phyloP scores from a whole-genome alignment of 2,329 filamentous ascomycete genomes.

The Aspergillus pseudoterreus region DNA sequence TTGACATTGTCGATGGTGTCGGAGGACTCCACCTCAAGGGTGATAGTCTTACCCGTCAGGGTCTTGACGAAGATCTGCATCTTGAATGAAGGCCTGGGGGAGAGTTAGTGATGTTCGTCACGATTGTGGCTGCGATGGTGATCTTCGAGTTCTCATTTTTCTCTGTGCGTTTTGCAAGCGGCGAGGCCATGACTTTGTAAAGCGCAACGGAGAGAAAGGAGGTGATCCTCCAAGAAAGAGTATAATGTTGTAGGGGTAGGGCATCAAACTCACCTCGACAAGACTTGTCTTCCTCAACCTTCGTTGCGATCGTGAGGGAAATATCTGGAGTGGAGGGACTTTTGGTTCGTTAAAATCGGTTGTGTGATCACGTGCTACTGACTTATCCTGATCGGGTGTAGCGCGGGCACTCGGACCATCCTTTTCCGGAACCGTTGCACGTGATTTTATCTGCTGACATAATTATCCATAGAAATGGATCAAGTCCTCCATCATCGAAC shows the following conservation, averaged over 20 bases:
- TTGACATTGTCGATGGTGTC: conserved; percentile 99
- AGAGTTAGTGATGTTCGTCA: conserved; percentile 14
- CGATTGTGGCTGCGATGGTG: not conserved
- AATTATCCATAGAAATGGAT: too few species aligned
- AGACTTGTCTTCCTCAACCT: conserved; percentile 60
- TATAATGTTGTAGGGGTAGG: conserved; percentile 1
- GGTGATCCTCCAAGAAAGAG: not conserved
- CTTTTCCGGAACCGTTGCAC: conserved; percentile 6
- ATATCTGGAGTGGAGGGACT: conserved; percentile 22
- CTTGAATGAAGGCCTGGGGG: conserved; percentile 42
- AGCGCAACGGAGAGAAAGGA: too few species aligned
- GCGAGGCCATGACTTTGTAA: too few species aligned
- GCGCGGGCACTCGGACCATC: conserved; percentile 10
- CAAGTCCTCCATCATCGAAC: too few species aligned
- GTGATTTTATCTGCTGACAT: conserved; percentile 1
- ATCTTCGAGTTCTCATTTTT: not conserved
- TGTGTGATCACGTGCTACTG: conserved; percentile 37
- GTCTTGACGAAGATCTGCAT: conserved; percentile 59
- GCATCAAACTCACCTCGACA: conserved; percentile 52
- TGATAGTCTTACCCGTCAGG: conserved; percentile 99
- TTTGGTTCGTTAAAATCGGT: conserved; percentile 34
- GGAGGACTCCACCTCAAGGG: conserved; percentile 99
- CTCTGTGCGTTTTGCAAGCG: too few species aligned
- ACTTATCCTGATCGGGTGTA: conserved; percentile 8
- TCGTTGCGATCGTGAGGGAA: conserved; percentile 29